Conservation (phyloP, 2,329 filamentous ascomycete genomes). For the Paracorniculantispora psalliotae region DNA sequence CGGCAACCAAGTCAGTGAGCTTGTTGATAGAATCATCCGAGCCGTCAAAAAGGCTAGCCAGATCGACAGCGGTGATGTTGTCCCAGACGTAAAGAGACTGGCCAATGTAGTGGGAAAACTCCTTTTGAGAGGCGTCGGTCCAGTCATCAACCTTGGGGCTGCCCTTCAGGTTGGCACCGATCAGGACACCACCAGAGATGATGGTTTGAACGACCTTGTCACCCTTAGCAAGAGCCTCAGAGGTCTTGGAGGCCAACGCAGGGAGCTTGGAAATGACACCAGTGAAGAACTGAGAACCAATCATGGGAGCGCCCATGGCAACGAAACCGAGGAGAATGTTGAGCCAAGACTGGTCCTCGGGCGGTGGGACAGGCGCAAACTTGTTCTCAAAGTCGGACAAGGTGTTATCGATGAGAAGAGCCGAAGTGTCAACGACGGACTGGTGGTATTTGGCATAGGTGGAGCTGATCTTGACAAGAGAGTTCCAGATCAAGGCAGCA, state of each 20-base stretch:
- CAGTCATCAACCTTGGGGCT: conserved; percentile 18
- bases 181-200: conserved; percentile 22
- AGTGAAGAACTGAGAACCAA: conserved; percentile 25
- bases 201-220: conserved; percentile 22
- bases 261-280: neutral
- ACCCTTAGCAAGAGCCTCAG: conserved; percentile 21
- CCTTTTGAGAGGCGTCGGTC: conserved; percentile 21
- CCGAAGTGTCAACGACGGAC: neutral
- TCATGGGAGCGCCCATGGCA: conserved; percentile 22
- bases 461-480: conserved; percentile 1
- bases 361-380: conserved; percentile 25
- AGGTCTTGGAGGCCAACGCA: conserved; percentile 17
- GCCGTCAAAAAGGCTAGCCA: conserved; percentile 23
- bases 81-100: conserved; percentile 24
- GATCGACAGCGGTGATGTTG: conserved; percentile 13
- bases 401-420: conserved; percentile 4
- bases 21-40: conserved; percentile 17
- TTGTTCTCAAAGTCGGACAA: neutral
- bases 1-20: conserved; percentile 21
- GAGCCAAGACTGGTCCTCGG: conserved; percentile 21
- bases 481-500: conserved; percentile 4
- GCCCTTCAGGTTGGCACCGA: conserved; percentile 23
- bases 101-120: conserved; percentile 25
- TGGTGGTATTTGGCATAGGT: conserved; percentile 3
- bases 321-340: conserved; percentile 25